Evolutionary conservation across 768 basidiomycete species (phyloP), one percentile per base, ranked within the genome.

Genomic region (Xerocomellus amylosporus): DNA sequence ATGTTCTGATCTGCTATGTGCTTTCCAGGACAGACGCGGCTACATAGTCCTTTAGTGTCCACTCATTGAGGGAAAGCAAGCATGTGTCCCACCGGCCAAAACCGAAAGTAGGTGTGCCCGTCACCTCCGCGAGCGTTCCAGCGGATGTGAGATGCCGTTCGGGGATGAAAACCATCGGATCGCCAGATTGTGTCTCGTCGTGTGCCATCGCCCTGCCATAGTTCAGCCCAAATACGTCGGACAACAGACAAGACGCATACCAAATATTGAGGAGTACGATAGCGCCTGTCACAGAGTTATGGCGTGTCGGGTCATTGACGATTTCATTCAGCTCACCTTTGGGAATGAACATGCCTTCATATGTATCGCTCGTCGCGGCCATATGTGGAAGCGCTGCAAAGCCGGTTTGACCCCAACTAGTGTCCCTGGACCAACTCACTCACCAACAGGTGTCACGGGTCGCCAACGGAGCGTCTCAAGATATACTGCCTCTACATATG

Each of bases 91-190:
- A 69, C 67, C 64, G 70, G 45, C 65, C 68, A 49, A 70, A 69
- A 30, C 65, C 58, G 28, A 67, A 71, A 5, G 20, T 8, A 3
- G 48, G 34, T 7, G 36, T 31, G 1, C 24, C n/a, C 9, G 37
- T 22, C 5, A 40, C 59, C 17, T 60, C 54, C 2, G 30, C 38
- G 14, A 67, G 49, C 14, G 40, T 48, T n/a, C 67, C 69, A 0
- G 48, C 14, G 1, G 58, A 2, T 8, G 57, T 59, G 13, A 86
- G 62, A 69, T 80, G 82, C 37, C 85, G 74, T 55, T 84, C 80
- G 7, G 86, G 84, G 24, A 75, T 73, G 69, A 85, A 85, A 8
- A 60, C 58, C 52, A 74, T 74, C 5, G 85, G 77, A 33, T 84
- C 74, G 8, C 77, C 75, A 66, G 83, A 86, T 39, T 73, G 68